Evolutionary conservation across 1,284 basidiomycete genomes (phyloP).

Genomic region (Cryptococcus deneoformans): DNA sequence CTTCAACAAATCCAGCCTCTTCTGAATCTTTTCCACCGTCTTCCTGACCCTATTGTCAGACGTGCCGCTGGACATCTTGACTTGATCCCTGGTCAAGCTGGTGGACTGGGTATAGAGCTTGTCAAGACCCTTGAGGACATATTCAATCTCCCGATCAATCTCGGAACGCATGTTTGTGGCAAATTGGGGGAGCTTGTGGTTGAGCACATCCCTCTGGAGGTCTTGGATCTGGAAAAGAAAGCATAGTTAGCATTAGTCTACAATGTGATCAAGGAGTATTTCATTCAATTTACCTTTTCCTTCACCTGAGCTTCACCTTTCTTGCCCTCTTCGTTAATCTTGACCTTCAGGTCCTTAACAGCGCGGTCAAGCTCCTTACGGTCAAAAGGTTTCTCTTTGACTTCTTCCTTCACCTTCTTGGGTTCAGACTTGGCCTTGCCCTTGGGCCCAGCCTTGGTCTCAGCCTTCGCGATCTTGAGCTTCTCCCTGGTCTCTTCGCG

Average conservation of each 20-base stretch:
- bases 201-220: conserved; percentile 15
- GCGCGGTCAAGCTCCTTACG: conserved; percentile 18
- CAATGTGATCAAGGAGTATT: neutral
- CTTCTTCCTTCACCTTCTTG: conserved; percentile 9
- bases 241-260: conserved; percentile 1
- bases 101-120: conserved; percentile 41
- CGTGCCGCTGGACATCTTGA: conserved; percentile 29
- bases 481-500: conserved; percentile 13
- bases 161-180: conserved; percentile 18
- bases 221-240: conserved; percentile 6
- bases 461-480: neutral
- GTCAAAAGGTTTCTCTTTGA: conserved; percentile 10
- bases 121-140: conserved; percentile 41
- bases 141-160: conserved; percentile 37
- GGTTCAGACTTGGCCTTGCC: conserved; percentile 12
- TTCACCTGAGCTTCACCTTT: conserved; percentile 23
- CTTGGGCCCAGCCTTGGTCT: conserved; percentile 6
- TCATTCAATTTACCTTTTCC: conserved; percentile 29
- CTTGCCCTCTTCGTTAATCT: conserved; percentile 33
- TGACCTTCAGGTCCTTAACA: conserved; percentile 22
- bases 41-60: conserved; percentile 22
- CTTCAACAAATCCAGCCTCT: conserved; percentile 21
- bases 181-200: conserved; percentile 22
- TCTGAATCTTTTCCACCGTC: conserved; percentile 21
- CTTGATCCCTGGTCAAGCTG: conserved; percentile 32